A percentile compares a stretch with the other conserved stretches of the same genome.
Evolutionary conservation across 192 early-diverging fungal species (phyloP).

Genomic region (Gonapodya prolifera): DNA sequence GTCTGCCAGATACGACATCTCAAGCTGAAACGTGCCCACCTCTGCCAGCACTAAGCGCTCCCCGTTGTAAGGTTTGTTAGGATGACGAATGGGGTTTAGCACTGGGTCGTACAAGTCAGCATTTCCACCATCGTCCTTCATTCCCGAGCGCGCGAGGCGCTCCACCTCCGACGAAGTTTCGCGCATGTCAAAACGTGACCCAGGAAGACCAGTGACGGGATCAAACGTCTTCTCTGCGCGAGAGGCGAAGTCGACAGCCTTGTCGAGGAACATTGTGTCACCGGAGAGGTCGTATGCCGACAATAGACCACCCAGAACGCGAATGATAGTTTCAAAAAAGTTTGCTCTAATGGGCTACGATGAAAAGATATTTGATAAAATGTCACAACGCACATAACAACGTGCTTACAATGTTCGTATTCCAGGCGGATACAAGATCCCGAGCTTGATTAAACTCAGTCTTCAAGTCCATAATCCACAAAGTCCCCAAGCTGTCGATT

Average conservation of each 20-base stretch:
- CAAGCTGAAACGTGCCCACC: conserved; percentile 5
- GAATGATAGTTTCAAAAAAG: conserved; percentile 3
- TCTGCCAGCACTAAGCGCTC: neutral
- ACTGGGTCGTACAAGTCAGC: neutral
- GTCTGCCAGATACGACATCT: conserved; percentile 1
- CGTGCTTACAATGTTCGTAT: neutral
- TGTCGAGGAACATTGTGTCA: neutral
- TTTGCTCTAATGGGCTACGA: neutral
- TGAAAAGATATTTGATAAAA: neutral
- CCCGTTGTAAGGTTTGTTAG: neutral
- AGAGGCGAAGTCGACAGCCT: neutral
- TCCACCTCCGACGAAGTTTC: neutral
- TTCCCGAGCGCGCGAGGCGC: neutral
- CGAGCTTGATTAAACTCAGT: neutral
- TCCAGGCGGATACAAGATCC: neutral
- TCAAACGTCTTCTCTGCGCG: neutral
- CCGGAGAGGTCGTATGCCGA: neutral
- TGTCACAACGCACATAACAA: neutral
- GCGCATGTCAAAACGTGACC: neutral
- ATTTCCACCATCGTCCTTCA: neutral
- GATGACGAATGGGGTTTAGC: neutral
- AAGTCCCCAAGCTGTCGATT: neutral
- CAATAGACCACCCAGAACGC: neutral
- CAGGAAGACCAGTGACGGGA: neutral
- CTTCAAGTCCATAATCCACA: neutral